Conservation (phyloP, 2,329 filamentous ascomycete species). For the Didymella lethalis region DNA sequence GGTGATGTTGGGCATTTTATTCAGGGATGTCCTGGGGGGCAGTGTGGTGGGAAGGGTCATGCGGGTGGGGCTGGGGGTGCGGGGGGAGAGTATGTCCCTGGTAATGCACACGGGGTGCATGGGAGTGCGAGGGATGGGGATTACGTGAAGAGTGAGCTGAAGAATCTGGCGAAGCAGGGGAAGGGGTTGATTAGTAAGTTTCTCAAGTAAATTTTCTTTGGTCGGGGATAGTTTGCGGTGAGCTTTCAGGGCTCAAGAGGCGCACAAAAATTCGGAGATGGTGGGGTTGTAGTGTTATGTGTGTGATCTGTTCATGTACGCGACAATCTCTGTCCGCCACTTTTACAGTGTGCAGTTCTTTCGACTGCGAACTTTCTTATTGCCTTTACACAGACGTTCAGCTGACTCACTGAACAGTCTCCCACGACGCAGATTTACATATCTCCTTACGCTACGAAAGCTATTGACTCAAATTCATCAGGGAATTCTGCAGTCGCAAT, state of each 20-base stretch:
- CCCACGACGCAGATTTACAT: background rate
- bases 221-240: no score
- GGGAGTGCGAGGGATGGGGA: conserved; percentile 23
- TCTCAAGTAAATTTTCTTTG: conserved; percentile 28
- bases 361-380: background rate
- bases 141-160: conserved; percentile 33
- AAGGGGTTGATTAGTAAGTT: conserved; percentile 41
- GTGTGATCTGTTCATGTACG: background rate
- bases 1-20: conserved; percentile 44
- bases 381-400: background rate
- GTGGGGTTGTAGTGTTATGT: background rate
- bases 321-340: background rate
- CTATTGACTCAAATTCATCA: background rate
- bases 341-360: background rate
- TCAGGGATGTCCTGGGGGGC: conserved; percentile 39
- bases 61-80: conserved; percentile 31
- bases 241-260: background rate
- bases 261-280: background rate
- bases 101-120: conserved; percentile 22
- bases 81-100: conserved; percentile 25
- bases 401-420: conserved; percentile 1
- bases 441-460: conserved; percentile 5
- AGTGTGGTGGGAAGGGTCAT: conserved; percentile 38
- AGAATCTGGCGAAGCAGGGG: conserved; percentile 33
- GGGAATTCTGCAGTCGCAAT: background rate